Conservation (phyloP, 2,329 filamentous ascomycete species). For the Penicillium sp. region DNA sequence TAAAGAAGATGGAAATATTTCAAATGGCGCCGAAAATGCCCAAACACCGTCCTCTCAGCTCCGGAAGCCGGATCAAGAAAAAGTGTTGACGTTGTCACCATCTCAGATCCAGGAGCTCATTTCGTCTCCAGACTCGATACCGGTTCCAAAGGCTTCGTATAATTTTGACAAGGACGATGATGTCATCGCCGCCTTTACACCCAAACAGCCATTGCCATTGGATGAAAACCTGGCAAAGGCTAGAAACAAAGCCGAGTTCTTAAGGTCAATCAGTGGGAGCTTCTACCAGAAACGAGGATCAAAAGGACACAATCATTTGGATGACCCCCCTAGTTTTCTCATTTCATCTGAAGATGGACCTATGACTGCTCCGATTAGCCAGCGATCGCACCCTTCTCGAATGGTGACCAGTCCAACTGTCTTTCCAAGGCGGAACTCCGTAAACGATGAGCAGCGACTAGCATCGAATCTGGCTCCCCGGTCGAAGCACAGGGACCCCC, state of each 20-base stretch:
- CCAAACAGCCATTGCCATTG: slow-evolving; percentile 19
- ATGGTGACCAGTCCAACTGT: slow-evolving; percentile 30
- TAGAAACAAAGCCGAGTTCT: slow-evolving; percentile 20
- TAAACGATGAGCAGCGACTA: slow-evolving; percentile 29
- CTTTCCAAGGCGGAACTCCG: slow-evolving; percentile 27
- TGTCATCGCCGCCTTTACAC: neutral
- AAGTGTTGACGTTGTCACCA: slow-evolving; percentile 47
- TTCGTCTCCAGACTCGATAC: slow-evolving; percentile 46
- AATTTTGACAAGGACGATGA: slow-evolving; percentile 7
- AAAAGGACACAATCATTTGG: slow-evolving; percentile 17
- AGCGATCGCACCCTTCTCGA: slow-evolving; percentile 28
- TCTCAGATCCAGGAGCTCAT: slow-evolving; percentile 49
- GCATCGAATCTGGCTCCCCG: slow-evolving; percentile 31
- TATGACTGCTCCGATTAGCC: slow-evolving; percentile 23
- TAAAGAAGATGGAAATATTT: neutral
- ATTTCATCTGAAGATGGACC: slow-evolving; percentile 18
- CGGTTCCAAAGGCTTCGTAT: slow-evolving; percentile 34
- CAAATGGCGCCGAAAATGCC: neutral
- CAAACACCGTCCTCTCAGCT: neutral
- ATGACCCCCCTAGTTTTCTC: slow-evolving; percentile 22
- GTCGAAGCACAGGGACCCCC: slow-evolving; percentile 28
- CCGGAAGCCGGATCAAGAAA: slow-evolving; percentile 24
- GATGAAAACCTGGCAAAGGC: slow-evolving; percentile 22
- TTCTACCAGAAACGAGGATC: slow-evolving; percentile 9
- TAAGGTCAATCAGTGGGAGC: slow-evolving; percentile 17